Evolutionary conservation across 345 rosid species (phyloP).

Genomic region (Trapa bicornis): DNA sequence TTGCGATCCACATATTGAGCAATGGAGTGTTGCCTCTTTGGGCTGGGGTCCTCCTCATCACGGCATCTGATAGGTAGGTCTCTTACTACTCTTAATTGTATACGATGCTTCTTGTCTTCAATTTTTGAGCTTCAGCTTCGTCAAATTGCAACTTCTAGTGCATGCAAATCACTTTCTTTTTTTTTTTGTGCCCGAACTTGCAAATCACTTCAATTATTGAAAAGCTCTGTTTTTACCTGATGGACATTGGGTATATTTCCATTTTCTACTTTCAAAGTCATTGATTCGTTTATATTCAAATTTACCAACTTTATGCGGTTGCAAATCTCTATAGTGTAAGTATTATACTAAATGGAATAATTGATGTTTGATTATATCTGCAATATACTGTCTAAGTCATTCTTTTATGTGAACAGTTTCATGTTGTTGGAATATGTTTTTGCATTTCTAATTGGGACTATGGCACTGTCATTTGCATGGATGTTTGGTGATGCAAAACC

Average conservation of each 20-base stretch:
- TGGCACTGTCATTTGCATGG: constrained; percentile 77
- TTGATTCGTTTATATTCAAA: background rate
- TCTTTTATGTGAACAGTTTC: constrained; percentile 38
- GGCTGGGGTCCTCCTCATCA: constrained; percentile 14
- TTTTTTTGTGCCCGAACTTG: no score
- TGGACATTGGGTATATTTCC: background rate
- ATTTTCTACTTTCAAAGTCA: background rate
- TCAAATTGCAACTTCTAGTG: background rate
- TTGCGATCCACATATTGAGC: constrained; percentile 18
- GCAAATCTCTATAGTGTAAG: background rate
- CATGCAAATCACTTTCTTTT: no score
- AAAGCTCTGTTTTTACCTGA: background rate
- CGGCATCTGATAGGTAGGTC: constrained; percentile 11
- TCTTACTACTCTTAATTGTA: background rate
- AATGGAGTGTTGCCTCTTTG: constrained; percentile 17
- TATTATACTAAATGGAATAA: no score
- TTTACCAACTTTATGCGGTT: background rate
- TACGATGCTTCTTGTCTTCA: background rate
- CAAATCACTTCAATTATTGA: background rate
- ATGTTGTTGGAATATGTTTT: constrained; percentile 63
- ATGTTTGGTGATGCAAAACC: constrained; percentile 83
- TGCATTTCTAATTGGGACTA: constrained; percentile 58
- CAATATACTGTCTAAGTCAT: background rate
- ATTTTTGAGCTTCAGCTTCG: background rate
- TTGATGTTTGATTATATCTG: background rate